Conservation (phyloP, 2,329 filamentous ascomycete genomes). For the Ceratocystis eucalypticola region DNA sequence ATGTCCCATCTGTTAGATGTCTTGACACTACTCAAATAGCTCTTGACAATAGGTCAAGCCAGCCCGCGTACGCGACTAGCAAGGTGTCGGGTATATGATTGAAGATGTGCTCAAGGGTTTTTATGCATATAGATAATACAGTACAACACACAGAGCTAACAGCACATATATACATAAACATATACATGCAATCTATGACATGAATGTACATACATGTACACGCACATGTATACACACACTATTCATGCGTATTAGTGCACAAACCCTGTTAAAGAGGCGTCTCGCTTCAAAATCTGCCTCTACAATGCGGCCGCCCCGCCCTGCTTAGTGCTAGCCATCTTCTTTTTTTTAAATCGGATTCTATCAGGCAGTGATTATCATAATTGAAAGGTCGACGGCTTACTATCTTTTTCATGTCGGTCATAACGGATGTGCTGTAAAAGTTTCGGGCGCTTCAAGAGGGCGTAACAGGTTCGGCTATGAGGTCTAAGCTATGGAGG, state of each 20-base stretch:
- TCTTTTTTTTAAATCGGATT: neutral
- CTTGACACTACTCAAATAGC: neutral
- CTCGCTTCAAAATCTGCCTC: neutral
- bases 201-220: neutral
- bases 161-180: neutral
- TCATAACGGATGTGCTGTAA: neutral
- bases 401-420: neutral
- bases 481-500: neutral
- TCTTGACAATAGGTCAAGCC: neutral
- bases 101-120: neutral
- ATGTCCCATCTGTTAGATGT: neutral
- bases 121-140: neutral
- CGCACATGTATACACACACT: neutral
- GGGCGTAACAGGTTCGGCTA: neutral
- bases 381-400: neutral
- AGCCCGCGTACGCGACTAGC: neutral
- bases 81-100: no score
- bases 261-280: neutral
- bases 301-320: neutral
- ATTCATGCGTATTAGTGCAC: neutral
- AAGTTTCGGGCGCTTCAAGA: neutral
- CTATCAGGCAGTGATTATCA: neutral
- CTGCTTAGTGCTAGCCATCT: neutral
- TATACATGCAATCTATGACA: no score
- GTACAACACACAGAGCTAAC: neutral